phyloP scores from a whole-genome alignment of 106 monocot genomes.

The Apostasia ramifera region DNA sequence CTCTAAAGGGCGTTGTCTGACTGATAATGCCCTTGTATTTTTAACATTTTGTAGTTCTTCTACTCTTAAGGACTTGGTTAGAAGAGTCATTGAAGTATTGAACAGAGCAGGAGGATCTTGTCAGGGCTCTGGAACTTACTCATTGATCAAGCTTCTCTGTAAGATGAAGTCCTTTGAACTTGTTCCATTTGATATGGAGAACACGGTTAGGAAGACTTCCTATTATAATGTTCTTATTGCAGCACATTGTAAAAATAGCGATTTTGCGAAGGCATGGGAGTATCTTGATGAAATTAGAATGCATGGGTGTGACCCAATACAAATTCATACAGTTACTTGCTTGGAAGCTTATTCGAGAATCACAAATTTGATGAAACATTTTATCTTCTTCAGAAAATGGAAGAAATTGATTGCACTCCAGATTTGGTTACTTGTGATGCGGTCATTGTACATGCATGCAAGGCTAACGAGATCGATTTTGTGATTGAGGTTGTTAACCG shows the following conservation, averaged over 20 bases:
- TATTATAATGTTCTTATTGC: constrained; percentile 69
- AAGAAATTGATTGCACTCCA: constrained; percentile 36
- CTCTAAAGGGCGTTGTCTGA: constrained; percentile 30
- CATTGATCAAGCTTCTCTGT: constrained; percentile 55
- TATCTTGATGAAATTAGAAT: constrained; percentile 61
- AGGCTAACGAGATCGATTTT: constrained; percentile 35
- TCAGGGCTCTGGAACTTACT: constrained; percentile 49
- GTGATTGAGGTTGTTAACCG: constrained; percentile 43
- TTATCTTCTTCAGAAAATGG: constrained; percentile 54
- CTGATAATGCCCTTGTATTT: constrained; percentile 51
- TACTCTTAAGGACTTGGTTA: constrained; percentile 15
- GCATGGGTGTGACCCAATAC: constrained; percentile 40
- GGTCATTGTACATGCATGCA: constrained; percentile 55
- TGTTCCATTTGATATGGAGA: constrained; percentile 48
- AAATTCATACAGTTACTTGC: constrained; percentile 68
- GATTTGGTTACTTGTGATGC: constrained; percentile 59
- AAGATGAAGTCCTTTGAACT: constrained; percentile 35
- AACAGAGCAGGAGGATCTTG: constrained; percentile 39
- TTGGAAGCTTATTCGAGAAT: constrained; percentile 71
- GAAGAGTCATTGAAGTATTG: constrained; percentile 17
- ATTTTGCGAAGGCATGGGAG: constrained; percentile 30
- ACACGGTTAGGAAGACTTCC: constrained; percentile 26
- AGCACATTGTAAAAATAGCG: constrained; percentile 43
- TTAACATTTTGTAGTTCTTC: constrained; percentile 7
- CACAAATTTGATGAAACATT: constrained; percentile 47